A percentile compares a stretch with the other conserved stretches of the same genome.
phyloP scores from a whole-genome alignment of 139 green algal genomes.

The Asterochloris sp. region DNA sequence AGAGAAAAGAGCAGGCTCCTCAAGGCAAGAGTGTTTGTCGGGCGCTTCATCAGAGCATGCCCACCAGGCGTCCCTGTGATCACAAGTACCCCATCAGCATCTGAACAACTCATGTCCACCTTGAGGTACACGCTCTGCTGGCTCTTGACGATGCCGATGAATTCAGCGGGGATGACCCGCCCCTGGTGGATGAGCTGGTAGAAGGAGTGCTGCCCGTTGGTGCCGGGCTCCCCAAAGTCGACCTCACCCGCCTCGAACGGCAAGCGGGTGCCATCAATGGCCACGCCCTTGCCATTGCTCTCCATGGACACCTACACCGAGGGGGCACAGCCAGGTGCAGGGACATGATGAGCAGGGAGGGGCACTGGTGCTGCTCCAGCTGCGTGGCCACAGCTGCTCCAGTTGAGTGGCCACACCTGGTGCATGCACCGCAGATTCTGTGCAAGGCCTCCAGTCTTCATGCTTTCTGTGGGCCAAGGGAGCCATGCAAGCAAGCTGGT shows the following conservation, averaged over 20 bases:
- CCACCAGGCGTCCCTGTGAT: no score
- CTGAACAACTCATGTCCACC: slow-evolving; percentile 11
- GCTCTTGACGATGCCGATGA: slow-evolving; percentile 94
- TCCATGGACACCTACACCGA: slow-evolving; percentile 92
- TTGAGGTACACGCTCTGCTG: slow-evolving; percentile 90
- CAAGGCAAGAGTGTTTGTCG: no score
- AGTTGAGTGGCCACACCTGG: background rate
- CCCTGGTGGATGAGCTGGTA: slow-evolving; percentile 99
- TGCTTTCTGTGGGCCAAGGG: no score
- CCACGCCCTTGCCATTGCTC: slow-evolving; percentile 98
- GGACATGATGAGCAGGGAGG: no score
- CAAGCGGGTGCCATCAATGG: slow-evolving; percentile 82
- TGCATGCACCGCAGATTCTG: no score
- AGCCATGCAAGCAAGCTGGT: no score
- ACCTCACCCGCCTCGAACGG: slow-evolving; percentile 89
- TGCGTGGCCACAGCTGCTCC: background rate
- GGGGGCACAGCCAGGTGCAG: background rate
- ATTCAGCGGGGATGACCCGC: slow-evolving; percentile 95
- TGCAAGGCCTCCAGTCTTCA: no score
- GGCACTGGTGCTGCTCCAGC: background rate
- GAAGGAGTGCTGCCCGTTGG: slow-evolving; percentile 99
- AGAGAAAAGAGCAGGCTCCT: no score
- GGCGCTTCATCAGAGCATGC: no score
- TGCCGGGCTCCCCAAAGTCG: slow-evolving; percentile 99
- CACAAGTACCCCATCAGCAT: no score